A percentile compares a stretch with the other conserved stretches of the same genome.
Evolutionary conservation across 2,329 filamentous ascomycete species (phyloP).

Genomic region (Cladosporium sp.): DNA sequence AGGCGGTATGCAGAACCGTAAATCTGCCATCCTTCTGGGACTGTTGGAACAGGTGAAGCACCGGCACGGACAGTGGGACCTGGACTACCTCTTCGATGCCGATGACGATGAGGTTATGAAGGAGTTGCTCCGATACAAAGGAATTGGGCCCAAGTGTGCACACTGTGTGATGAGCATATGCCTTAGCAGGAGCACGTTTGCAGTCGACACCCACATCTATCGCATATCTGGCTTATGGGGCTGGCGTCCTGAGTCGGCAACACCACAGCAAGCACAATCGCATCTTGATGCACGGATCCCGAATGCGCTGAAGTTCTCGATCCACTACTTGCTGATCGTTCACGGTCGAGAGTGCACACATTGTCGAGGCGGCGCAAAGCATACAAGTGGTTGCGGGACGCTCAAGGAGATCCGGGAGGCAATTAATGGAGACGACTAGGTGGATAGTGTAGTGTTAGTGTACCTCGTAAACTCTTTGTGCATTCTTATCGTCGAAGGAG

Average conservation of each 20-base stretch:
- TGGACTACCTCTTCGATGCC: constrained; percentile 52
- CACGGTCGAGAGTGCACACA: constrained; percentile 16
- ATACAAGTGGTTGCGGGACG: not conserved
- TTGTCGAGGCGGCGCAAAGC: constrained; percentile 14
- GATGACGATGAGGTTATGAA: constrained; percentile 51
- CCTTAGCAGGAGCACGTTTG: constrained; percentile 9
- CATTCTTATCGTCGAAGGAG: not conserved
- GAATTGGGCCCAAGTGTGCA: constrained; percentile 58
- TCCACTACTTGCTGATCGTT: constrained; percentile 19
- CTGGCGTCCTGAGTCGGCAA: constrained; percentile 12
- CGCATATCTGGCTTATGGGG: constrained; percentile 20
- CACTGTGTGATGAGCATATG: constrained; percentile 16
- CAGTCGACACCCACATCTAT: constrained; percentile 20
- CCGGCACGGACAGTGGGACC: constrained; percentile 23
- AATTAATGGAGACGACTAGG: not conserved
- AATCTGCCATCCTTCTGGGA: constrained; percentile 8
- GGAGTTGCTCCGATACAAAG: constrained; percentile 52
- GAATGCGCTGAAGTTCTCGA: constrained; percentile 9
- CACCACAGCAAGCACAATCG: constrained; percentile 7
- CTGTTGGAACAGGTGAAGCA: constrained; percentile 11
- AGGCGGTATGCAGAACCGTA: constrained; percentile 14
- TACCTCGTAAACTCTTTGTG: not conserved
- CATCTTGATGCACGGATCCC: constrained; percentile 17
- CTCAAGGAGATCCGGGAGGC: not conserved
- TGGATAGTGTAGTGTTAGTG: not conserved